Evolutionary conservation across 2,329 filamentous ascomycete genomes (phyloP).

Genomic region (Pseudogymnoascus sp.): DNA sequence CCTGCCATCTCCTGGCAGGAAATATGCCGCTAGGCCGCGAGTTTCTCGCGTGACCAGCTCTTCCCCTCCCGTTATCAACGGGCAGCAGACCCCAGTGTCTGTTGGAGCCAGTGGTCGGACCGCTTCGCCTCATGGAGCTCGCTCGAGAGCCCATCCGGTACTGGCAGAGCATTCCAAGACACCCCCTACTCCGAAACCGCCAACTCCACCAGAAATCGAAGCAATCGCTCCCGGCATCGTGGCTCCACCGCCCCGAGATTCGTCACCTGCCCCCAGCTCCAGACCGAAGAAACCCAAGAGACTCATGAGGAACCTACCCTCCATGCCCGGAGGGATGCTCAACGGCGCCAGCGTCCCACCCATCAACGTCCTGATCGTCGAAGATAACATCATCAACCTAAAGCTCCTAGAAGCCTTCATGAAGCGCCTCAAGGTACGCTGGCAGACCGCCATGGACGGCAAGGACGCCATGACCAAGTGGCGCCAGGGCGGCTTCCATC

Average conservation of each 20-base stretch:
- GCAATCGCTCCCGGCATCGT: slow-evolving; percentile 35
- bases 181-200: slow-evolving; percentile 40
- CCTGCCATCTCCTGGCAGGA: slow-evolving; percentile 73
- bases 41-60: slow-evolving; percentile 67
- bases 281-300: slow-evolving; percentile 49
- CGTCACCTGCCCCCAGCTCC: slow-evolving; percentile 35
- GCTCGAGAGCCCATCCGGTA: slow-evolving; percentile 51
- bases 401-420: slow-evolving; percentile 91
- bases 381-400: slow-evolving; percentile 97
- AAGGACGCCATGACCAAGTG: slow-evolving; percentile 89
- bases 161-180: slow-evolving; percentile 41
- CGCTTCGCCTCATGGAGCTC: slow-evolving; percentile 32
- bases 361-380: slow-evolving; percentile 94
- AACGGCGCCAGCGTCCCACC: slow-evolving; percentile 74
- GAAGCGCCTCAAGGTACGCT: slow-evolving; percentile 89
- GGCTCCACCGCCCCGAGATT: slow-evolving; percentile 39
- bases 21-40: slow-evolving; percentile 50
- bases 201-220: slow-evolving; percentile 48
- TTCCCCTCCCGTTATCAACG: slow-evolving; percentile 62
- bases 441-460: slow-evolving; percentile 96
- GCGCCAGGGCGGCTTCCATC: slow-evolving; percentile 84
- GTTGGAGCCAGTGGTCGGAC: slow-evolving; percentile 25
- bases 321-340: slow-evolving; percentile 55
- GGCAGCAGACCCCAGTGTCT: slow-evolving; percentile 16
- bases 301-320: slow-evolving; percentile 35